phyloP scores from a whole-genome alignment of 768 basidiomycete genomes.

The Boletus bicolor region DNA sequence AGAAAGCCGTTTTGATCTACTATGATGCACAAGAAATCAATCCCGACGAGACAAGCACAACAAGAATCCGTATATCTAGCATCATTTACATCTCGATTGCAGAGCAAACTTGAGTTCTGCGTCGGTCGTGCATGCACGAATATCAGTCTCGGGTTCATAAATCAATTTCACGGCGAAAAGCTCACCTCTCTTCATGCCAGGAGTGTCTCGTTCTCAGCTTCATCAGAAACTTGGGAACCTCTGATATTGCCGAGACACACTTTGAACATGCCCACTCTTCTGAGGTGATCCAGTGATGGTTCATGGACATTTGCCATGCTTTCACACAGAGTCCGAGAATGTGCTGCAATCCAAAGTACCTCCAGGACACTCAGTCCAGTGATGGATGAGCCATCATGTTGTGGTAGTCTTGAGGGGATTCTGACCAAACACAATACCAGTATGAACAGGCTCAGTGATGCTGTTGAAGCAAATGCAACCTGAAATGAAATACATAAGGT shows the following conservation, averaged over 20 bases:
- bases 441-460: constrained; percentile 5
- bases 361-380: constrained; percentile 13
- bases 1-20: no score
- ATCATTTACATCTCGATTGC: no score
- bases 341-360: constrained; percentile 7
- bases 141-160: no score
- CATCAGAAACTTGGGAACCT: not conserved
- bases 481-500: not conserved
- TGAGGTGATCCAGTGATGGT: not conserved
- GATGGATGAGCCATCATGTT: not conserved
- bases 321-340: constrained; percentile 2
- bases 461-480: not conserved
- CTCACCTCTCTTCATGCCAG: not conserved
- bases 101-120: no score
- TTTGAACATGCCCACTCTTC: constrained; percentile 10
- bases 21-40: no score
- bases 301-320: not conserved
- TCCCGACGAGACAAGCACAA: no score
- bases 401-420: not conserved
- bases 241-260: not conserved
- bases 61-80: no score
- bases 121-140: no score
- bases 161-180: no score
- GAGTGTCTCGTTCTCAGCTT: not conserved
- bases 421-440: not conserved